These are phyloP conservation scores for Vanrija pseudolonga DNA, from an alignment of 1,284 basidiomycete species.

Conservation along the genomic window DNA sequence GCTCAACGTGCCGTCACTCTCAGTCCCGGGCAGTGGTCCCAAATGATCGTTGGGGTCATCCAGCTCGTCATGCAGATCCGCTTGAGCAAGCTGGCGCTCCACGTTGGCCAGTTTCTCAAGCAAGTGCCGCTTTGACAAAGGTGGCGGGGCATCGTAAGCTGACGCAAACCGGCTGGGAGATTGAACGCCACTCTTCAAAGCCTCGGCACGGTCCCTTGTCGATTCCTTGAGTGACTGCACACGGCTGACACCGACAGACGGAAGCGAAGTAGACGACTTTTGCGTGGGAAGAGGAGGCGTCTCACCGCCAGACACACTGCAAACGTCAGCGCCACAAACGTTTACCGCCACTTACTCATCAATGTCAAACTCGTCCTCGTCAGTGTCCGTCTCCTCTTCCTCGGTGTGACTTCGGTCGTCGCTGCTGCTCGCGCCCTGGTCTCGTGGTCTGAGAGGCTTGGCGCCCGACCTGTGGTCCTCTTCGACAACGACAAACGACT, in stretches of 20 bases:
- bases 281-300: not conserved
- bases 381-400: conserved; percentile 31
- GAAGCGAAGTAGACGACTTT: conserved; percentile 1
- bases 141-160: conserved; percentile 58
- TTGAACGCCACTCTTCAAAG: conserved; percentile 56
- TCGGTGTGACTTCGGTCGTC: not conserved
- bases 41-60: not conserved
- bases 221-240: no score
- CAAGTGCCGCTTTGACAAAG: conserved; percentile 52
- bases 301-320: conserved; percentile 11
- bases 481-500: conserved; percentile 96
- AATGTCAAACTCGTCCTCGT: conserved; percentile 81
- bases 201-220: not conserved
- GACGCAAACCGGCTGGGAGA: conserved; percentile 72
- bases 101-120: conserved; percentile 31
- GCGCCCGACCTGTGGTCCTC: conserved; percentile 54
- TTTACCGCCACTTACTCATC: conserved; percentile 62
- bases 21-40: not conserved
- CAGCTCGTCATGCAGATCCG: not conserved
- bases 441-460: conserved; percentile 45
- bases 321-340: conserved; percentile 21
- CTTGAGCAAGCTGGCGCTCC: conserved; percentile 9
- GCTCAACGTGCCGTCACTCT: not conserved
- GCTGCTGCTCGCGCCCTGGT: not conserved
- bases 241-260: no score